Evolutionary conservation across 2,329 filamentous ascomycete species (phyloP).

Genomic region (Helicocarpus griseus): DNA sequence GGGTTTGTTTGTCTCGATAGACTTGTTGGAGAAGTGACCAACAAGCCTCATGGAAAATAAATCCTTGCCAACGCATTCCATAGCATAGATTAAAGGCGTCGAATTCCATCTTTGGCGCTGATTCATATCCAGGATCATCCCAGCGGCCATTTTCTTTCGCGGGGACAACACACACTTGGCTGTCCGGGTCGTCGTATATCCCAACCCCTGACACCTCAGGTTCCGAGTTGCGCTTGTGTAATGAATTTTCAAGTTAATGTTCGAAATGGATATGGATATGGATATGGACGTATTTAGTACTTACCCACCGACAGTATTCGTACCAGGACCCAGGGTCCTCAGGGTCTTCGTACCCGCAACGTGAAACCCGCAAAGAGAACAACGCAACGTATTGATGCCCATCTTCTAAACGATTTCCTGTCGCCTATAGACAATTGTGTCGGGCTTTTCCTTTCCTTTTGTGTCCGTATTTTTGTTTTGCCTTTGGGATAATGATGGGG

Average conservation of each 20-base stretch:
- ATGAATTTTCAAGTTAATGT: not conserved
- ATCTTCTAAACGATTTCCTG: not conserved
- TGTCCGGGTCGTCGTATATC: not conserved
- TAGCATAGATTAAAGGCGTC: not conserved
- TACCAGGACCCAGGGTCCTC: not conserved
- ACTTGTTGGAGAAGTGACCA: not conserved
- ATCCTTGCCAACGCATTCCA: not conserved
- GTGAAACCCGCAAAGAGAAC: not conserved
- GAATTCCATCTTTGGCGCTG: not conserved
- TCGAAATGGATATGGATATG: too few relatives aligned
- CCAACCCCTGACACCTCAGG: not conserved
- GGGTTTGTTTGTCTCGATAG: not conserved
- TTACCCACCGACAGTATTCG: not conserved
- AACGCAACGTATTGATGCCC: not conserved
- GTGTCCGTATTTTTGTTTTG: too few relatives aligned
- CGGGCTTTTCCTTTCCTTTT: too few relatives aligned
- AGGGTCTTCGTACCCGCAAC: not conserved
- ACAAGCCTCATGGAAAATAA: conserved; percentile 1
- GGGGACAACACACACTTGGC: not conserved
- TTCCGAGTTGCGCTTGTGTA: not conserved
- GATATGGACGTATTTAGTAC: not conserved
- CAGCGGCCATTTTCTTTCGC: not conserved
- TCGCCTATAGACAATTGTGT: not conserved
- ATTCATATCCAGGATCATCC: not conserved
- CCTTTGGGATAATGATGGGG: too few relatives aligned